phyloP scores from a whole-genome alignment of 139 green algal genomes.

The Picochlorum sp. region DNA sequence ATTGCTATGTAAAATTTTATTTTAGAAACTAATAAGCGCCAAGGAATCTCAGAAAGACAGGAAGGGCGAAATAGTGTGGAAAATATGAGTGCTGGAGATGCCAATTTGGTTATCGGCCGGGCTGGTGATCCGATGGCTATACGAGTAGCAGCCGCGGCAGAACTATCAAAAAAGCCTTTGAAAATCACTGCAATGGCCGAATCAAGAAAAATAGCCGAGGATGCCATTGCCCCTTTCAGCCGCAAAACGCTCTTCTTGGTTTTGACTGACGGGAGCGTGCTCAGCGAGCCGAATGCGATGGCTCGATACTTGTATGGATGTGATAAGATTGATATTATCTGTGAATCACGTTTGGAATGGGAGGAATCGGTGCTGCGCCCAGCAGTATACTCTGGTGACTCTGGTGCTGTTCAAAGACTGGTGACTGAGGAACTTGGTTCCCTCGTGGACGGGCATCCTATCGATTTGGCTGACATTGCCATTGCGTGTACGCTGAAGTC shows the following conservation, averaged over 20 bases:
- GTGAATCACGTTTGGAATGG: conserved; percentile 54
- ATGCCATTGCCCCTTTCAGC: conserved; percentile 22
- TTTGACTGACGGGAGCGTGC: conserved; percentile 13
- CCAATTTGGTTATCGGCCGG: conserved; percentile 9
- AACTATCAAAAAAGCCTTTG: conserved; percentile 6
- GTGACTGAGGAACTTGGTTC: conserved; percentile 11
- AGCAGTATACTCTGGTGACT: conserved; percentile 17
- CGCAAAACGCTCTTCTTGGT: conserved; percentile 25
- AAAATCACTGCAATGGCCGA: not conserved
- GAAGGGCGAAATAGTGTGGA: no score
- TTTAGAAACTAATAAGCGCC: no score
- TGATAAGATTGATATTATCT: conserved; percentile 5
- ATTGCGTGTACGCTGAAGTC: conserved; percentile 22
- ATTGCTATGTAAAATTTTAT: no score
- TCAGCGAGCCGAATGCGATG: conserved; percentile 56
- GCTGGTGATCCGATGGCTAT: conserved; percentile 49
- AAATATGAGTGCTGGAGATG: no score
- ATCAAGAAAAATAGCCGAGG: conserved; percentile 9
- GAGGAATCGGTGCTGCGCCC: conserved; percentile 43
- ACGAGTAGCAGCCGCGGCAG: conserved; percentile 36
- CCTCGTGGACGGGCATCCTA: conserved; percentile 14
- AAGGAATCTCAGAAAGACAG: no score
- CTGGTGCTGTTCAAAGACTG: conserved; percentile 13
- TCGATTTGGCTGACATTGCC: conserved; percentile 49
- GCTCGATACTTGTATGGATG: conserved; percentile 38